phyloP scores from a whole-genome alignment of 805 yeast species.

The Candida cerambycidarum region DNA sequence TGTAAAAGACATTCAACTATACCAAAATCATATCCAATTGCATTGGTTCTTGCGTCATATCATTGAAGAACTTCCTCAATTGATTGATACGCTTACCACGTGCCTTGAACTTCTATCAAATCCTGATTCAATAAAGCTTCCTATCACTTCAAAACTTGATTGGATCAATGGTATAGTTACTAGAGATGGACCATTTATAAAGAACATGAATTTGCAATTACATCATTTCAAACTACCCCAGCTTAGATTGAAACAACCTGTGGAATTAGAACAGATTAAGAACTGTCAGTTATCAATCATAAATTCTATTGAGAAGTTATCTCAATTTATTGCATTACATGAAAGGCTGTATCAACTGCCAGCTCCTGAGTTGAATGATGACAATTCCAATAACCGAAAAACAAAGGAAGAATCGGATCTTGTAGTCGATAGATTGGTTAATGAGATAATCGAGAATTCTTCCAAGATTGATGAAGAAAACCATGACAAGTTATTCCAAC shows the following conservation, averaged over 20 bases:
- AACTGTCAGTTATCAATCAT: constrained; percentile 26
- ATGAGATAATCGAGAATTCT: neutral
- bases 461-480: constrained; percentile 4
- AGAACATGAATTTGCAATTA: constrained; percentile 44
- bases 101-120: constrained; percentile 32
- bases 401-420: neutral
- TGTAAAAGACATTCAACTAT: constrained; percentile 12
- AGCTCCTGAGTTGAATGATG: neutral
- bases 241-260: constrained; percentile 2
- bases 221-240: constrained; percentile 33
- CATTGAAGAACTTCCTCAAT: constrained; percentile 30
- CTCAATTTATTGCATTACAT: constrained; percentile 9
- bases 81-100: constrained; percentile 37
- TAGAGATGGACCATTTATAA: constrained; percentile 53
- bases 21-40: constrained; percentile 25
- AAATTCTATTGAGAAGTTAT: constrained; percentile 29
- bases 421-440: neutral
- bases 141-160: constrained; percentile 58
- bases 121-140: constrained; percentile 44
- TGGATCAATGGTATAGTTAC: constrained; percentile 58
- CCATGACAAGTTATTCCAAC: constrained; percentile 19
- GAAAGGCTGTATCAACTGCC: constrained; percentile 11
- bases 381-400: too few relatives aligned
- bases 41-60: constrained; percentile 29
- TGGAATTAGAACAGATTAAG: constrained; percentile 9